Evolutionary conservation across 345 rosid genomes (phyloP).

Genomic region (Dipteronia sinensis): DNA sequence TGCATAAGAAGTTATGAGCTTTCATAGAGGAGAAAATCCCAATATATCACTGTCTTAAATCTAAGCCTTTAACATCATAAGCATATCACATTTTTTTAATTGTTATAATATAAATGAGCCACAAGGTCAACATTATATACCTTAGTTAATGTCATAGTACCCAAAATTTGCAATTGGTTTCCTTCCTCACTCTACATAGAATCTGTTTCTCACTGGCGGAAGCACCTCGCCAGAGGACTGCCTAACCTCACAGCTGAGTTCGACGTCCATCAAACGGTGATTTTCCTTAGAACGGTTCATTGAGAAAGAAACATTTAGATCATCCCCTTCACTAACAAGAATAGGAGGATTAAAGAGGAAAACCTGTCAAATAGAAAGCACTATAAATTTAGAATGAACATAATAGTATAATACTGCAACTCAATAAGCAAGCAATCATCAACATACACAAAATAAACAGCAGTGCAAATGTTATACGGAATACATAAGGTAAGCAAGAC

Average conservation of each 20-base stretch:
- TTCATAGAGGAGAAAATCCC: not conserved
- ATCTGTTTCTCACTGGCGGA: slow-evolving; percentile 56
- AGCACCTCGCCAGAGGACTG: slow-evolving; percentile 52
- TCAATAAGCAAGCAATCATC: not conserved
- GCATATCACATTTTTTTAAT: not conserved
- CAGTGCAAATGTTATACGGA: not conserved
- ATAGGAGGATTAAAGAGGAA: slow-evolving; percentile 63
- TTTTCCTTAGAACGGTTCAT: slow-evolving; percentile 90
- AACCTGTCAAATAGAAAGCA: slow-evolving; percentile 50
- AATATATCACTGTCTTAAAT: not conserved
- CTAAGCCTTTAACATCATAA: not conserved
- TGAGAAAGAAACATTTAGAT: slow-evolving; percentile 55
- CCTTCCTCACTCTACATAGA: slow-evolving; percentile 67
- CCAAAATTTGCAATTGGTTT: slow-evolving; percentile 10
- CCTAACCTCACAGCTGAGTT: slow-evolving; percentile 60
- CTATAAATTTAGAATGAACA: not conserved
- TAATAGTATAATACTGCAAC: slow-evolving; percentile 7
- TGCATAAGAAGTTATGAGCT: not conserved
- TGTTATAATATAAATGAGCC: slow-evolving; percentile 4
- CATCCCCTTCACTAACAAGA: slow-evolving; percentile 56
- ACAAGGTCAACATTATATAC: slow-evolving; percentile 3
- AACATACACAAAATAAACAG: not conserved
- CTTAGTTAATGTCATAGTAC: slow-evolving; percentile 1
- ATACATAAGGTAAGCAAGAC: not conserved
- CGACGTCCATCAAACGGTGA: slow-evolving; percentile 86